Conservation (phyloP, 352 stramenopile species). For the Globisporangium okanoganense region DNA sequence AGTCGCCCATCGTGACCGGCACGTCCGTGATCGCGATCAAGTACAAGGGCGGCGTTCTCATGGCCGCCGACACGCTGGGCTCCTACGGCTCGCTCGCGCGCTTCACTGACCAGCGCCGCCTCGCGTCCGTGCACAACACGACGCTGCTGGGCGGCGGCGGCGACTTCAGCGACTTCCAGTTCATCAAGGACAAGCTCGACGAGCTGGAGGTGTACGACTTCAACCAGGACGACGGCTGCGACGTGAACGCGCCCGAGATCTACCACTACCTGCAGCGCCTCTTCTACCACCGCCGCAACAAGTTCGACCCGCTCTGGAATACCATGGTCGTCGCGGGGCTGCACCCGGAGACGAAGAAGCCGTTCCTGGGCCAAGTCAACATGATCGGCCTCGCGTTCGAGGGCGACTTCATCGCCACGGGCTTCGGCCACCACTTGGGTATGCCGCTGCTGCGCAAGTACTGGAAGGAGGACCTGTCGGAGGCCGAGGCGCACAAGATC, state of each 20-base stretch:
- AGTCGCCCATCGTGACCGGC: slow-evolving; percentile 96
- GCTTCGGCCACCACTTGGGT: slow-evolving; percentile 96
- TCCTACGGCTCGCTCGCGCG: slow-evolving; percentile 97
- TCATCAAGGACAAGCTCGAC: slow-evolving; percentile 93
- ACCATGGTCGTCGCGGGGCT: slow-evolving; percentile 95
- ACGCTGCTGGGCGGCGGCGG: slow-evolving; percentile 95
- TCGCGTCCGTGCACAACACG: slow-evolving; percentile 84
- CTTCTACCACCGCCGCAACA: slow-evolving; percentile 98
- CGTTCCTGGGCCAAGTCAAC: slow-evolving; percentile 95
- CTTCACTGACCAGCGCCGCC: slow-evolving; percentile 93
- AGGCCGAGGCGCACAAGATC: slow-evolving; percentile 92
- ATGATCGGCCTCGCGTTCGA: slow-evolving; percentile 98
- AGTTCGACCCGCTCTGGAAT: slow-evolving; percentile 99
- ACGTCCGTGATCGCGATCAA: slow-evolving; percentile 97
- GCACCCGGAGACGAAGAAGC: slow-evolving; percentile 86
- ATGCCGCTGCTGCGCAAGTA: slow-evolving; percentile 96
- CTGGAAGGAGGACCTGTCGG: slow-evolving; percentile 91
- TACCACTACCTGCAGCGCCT: slow-evolving; percentile 97
- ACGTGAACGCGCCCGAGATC: slow-evolving; percentile 92
- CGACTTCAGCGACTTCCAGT: slow-evolving; percentile 98
- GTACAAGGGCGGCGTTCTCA: slow-evolving; percentile 95
- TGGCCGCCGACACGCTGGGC: slow-evolving; percentile 97
- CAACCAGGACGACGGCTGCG: slow-evolving; percentile 94
- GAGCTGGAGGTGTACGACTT: slow-evolving; percentile 94
- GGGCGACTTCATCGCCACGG: slow-evolving; percentile 96